A percentile compares a stretch with the other conserved stretches of the same genome.
These are phyloP conservation scores for Sclerotinia subarctica DNA, from an alignment of 2,329 filamentous ascomycete species.

Conservation along the genomic window DNA sequence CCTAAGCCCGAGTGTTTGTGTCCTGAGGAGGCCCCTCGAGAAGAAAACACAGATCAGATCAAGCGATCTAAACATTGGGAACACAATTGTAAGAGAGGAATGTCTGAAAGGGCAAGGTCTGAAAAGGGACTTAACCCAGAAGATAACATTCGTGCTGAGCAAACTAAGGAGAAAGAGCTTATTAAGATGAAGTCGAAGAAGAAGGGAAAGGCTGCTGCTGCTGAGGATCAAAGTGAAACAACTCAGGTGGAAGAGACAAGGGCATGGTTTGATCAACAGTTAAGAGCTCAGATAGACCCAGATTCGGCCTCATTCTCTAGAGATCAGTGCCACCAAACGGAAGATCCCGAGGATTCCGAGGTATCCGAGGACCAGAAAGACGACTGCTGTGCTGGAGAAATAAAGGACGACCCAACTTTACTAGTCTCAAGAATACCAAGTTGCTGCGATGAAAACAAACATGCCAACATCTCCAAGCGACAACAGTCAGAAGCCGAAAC, in stretches of 20 bases:
- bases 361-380: not conserved
- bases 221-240: not conserved
- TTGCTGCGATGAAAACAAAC: constrained; percentile 14
- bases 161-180: not conserved
- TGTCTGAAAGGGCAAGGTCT: not conserved
- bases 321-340: not conserved
- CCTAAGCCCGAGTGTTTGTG: not conserved
- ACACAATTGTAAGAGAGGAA: not conserved
- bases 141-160: not conserved
- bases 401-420: not conserved
- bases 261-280: constrained; percentile 10
- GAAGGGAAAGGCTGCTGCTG: not conserved
- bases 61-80: constrained; percentile 13
- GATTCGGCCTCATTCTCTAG: not conserved
- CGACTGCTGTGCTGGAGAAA: not conserved
- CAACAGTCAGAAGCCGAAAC: constrained; percentile 8
- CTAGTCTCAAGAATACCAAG: constrained; percentile 9
- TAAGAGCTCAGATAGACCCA: not conserved
- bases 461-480: not conserved
- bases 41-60: not conserved
- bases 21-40: not conserved
- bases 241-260: not conserved
- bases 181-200: not conserved
- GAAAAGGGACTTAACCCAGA: not conserved
- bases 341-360: not conserved